These are phyloP conservation scores for Heliamphora exappendiculata DNA, from an alignment of 148 eudicot genomes.

Conservation along the genomic window DNA sequence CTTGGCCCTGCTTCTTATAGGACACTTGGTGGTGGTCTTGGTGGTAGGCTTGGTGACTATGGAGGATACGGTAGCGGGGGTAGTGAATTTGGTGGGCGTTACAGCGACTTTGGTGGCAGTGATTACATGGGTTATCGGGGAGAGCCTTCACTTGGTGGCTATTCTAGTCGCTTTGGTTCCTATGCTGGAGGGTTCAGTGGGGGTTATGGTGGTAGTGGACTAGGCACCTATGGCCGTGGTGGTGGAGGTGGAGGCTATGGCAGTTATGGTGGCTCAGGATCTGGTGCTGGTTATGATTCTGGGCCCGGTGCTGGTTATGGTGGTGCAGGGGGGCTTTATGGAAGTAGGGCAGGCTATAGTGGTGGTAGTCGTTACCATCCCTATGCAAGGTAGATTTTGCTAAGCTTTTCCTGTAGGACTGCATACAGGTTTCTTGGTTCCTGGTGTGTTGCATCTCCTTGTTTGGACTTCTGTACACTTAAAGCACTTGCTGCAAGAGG, in stretches of 20 bases:
- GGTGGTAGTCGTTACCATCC: conserved; percentile 32
- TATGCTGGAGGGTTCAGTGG: conserved; percentile 22
- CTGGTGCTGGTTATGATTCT: conserved; percentile 21
- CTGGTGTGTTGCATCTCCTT: conserved; percentile 10
- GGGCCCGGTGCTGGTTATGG: conserved; percentile 29
- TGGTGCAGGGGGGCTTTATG: conserved; percentile 25
- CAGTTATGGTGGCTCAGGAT: conserved; percentile 22
- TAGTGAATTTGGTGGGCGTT: conserved; percentile 22
- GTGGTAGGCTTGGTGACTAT: conserved; percentile 26
- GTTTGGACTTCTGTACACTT: conserved; percentile 10
- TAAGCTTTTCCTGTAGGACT: conserved; percentile 10
- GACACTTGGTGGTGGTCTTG: conserved; percentile 22
- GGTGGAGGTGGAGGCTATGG: conserved; percentile 30
- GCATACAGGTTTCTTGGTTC: conserved; percentile 2
- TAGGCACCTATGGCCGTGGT: conserved; percentile 27
- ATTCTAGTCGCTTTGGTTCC: conserved; percentile 33
- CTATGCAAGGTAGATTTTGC: conserved; percentile 27
- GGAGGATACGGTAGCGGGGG: conserved; percentile 25
- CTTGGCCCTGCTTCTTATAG: conserved; percentile 32
- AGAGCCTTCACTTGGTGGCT: conserved; percentile 26
- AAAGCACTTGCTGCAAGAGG: conserved; percentile 13
- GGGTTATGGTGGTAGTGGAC: conserved; percentile 27
- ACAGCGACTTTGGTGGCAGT: conserved; percentile 22
- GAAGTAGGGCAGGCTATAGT: conserved; percentile 33
- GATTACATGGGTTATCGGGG: conserved; percentile 27